Base-by-base conservation (phyloP, 2,329 filamentous ascomycete species). In the Sclerotinia subarctica region DNA sequence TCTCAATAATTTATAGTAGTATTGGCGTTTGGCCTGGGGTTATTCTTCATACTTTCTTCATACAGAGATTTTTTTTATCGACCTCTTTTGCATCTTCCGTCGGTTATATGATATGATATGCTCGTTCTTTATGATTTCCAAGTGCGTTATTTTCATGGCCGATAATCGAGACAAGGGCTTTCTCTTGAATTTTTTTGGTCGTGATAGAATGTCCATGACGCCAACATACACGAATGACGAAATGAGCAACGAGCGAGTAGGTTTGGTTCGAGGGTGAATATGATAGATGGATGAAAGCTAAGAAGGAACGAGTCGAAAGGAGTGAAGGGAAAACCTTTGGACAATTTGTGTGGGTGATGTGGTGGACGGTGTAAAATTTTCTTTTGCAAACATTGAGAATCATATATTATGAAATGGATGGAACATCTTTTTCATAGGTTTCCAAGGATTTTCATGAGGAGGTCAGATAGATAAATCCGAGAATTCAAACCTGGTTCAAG, bases 1-100 rank as follows among this genome's bases (percentile, higher is more conserved):
- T 93, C 91, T 46, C 92, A 95, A 86, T 95, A 94, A 75, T 65
- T 68, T 51, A 51, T 38, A 35, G 35, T 66, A 46, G 60, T 65
- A 68, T 66, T 51, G 63, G 67, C 60, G 60, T 66, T 68, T 52
- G 62, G 67, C 67, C 54, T 66, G 60, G 64, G 51, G 24, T 26
- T 58, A 52, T 53, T 32, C 46, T 51, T 51, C 35, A 38, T 57
- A 38, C 26, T 65, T 57, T 57, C 53, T 42, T 44, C 51, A 58
- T 26, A 42, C 47, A 63, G 47, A 63, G 65, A 67, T 52, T 42
- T 65, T 38, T 65, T 67, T 42, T 35, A 63, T 63, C 47, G 17
- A 44, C 51, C 51, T 63, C 57, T 67, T 60, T 63, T 42, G 65
- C 65, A 67, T 67, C 64, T 29, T 67, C 57, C 64, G 49, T 52